Evolutionary conservation across 805 yeast species (phyloP).

Genomic region (Wickerhamiella brachini): DNA sequence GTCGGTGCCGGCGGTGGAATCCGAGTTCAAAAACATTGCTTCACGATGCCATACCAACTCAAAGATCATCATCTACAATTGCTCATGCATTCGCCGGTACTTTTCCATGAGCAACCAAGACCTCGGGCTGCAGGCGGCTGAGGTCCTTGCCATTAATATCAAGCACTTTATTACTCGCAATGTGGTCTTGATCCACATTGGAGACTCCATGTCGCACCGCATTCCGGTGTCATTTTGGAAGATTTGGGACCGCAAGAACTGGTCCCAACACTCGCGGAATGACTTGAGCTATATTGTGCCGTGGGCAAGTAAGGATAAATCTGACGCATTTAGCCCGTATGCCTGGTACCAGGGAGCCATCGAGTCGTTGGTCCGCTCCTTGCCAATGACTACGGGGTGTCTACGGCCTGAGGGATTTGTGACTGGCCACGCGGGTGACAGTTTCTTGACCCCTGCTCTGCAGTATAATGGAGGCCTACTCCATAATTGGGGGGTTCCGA

Average conservation of each 20-base stretch:
- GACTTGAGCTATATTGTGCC: conserved; percentile 4
- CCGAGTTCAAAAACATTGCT: conserved; percentile 5
- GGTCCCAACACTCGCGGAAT: conserved; percentile 6
- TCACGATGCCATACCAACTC: conserved; percentile 3
- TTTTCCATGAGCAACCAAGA: conserved; percentile 20
- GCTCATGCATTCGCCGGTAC: conserved; percentile 13
- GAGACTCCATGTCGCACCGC: conserved; percentile 17
- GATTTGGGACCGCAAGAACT: conserved; percentile 6
- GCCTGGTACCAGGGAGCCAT: conserved; percentile 20
- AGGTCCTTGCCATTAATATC: conserved; percentile 11
- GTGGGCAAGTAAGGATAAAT: conserved; percentile 4
- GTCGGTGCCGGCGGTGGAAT: conserved; percentile 6
- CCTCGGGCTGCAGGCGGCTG: conserved; percentile 17
- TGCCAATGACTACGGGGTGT: conserved; percentile 6
- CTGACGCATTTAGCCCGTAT: conserved; percentile 17
- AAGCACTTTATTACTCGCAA: conserved; percentile 2
- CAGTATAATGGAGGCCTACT: conserved; percentile 10
- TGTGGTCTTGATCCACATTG: conserved; percentile 12
- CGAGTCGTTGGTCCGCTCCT: conserved; percentile 10
- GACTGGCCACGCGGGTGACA: conserved; percentile 20
- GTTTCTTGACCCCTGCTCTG: conserved; percentile 17
- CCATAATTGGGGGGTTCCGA: conserved; percentile 17
- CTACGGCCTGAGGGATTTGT: conserved; percentile 18
- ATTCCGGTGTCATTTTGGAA: conserved; percentile 11
- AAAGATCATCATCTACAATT: conserved; percentile 14